Percentiles rank a stretch among this genome's conserved stretches.
Conservation (phyloP, 2,329 filamentous ascomycete genomes). For the Sclerotiophoma versabilis region DNA sequence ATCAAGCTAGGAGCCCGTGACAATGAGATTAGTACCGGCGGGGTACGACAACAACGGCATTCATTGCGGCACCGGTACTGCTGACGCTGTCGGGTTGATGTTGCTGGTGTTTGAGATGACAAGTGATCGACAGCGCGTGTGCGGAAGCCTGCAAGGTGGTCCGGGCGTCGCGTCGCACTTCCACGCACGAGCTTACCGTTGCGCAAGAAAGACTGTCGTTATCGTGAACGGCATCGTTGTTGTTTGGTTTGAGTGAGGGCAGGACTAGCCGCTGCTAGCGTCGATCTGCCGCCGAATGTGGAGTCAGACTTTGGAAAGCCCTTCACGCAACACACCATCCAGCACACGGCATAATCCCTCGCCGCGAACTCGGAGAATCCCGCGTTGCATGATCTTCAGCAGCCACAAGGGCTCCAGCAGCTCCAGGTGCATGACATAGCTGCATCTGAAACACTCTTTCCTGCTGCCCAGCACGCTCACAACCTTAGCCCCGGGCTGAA, state of each 20-base stretch:
- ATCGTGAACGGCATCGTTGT: not conserved
- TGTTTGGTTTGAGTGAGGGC: conserved; percentile 6
- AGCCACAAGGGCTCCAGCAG: conserved; percentile 4
- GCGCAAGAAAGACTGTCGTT: not conserved
- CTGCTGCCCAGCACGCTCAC: conserved; percentile 17
- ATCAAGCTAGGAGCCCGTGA: conserved; percentile 11
- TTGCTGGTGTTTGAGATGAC: conserved; percentile 13
- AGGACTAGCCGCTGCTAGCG: conserved; percentile 3
- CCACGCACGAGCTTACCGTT: conserved; percentile 8
- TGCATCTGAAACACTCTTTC: conserved; percentile 18
- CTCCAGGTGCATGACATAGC: conserved; percentile 13
- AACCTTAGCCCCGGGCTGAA: conserved; percentile 19
- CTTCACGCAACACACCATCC: conserved; percentile 7
- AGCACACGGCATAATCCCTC: conserved; percentile 12
- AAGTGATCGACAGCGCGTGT: conserved; percentile 14
- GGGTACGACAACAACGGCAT: not conserved
- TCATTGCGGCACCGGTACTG: not conserved
- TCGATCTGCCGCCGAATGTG: conserved; percentile 15
- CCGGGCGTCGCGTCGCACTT: not conserved
- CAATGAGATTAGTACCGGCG: not conserved
- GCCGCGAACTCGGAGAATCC: not conserved
- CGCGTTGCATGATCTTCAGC: conserved; percentile 9
- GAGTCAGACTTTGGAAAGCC: conserved; percentile 13
- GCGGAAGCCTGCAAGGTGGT: not conserved
- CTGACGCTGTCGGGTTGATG: not conserved